Evolutionary conservation across 2,329 filamentous ascomycete genomes (phyloP), one percentile per base, ranked within the genome.

Genomic region (Aspergillus proliferans): DNA sequence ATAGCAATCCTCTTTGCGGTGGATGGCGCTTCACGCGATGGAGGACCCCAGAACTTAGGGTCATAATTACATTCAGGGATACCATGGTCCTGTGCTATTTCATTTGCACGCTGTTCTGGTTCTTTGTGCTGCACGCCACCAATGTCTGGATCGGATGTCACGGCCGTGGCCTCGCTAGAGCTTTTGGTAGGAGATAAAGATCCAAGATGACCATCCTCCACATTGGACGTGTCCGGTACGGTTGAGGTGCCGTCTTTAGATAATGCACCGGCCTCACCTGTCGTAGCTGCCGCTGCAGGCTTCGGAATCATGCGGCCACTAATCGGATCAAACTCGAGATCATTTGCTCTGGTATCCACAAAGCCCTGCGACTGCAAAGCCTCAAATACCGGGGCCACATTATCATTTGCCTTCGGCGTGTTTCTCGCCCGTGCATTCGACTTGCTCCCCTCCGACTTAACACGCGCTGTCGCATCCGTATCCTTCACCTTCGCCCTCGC

Each of bases 291-390:
- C 15, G 22, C 6, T 41, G 36, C 9, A 24, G 48, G 36, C 43
- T 49, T 42, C 2, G 59, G 65, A 6, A 66, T 58, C 65, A 73
- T 74, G 19, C 70, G 64, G 28, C 70, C 68, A 48, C 63, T 69
- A 30, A 74, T 68, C 7, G 71, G 71, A 38, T 74, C 71, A 52
- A 71, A 73, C 45, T 65, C 59, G 49, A 65, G 62, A 18, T 24
- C 41, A 54, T 38, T 28, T 41, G 12, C 26, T 24, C 46, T 21
- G 15, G 33, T 41, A 43, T 44, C 15, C 3, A 12, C 22, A 18
- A 12, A 19, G 9, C 38, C 38, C 15, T 14, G 19, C 38, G 38
- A 10, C 18, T 19, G 10, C 8, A 5, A 22, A 40, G 15, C 18
- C 9, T 30, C 26, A 12, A 30, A 4, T 10, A 30, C 26, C 12